Percentiles rank a stretch among this genome's conserved stretches.
phyloP scores from a whole-genome alignment of 2,329 filamentous ascomycete species.

The Epichloe baconii region DNA sequence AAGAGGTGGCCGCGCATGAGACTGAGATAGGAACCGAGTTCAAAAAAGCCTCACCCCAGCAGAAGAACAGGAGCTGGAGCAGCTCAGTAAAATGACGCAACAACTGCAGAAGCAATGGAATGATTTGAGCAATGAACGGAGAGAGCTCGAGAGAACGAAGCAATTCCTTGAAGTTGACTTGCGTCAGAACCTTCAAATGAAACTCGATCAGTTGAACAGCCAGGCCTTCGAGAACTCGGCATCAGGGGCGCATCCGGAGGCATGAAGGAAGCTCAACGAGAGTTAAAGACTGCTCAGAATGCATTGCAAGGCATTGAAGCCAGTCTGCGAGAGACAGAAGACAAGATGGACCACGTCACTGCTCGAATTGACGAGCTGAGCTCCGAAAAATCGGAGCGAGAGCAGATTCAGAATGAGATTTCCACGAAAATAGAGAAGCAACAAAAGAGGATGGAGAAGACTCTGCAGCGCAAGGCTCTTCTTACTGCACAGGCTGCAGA shows the following conservation, averaged over 20 bases:
- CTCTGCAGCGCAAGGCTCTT: slow-evolving; percentile 74
- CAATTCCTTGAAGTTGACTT: slow-evolving; percentile 75
- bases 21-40: slow-evolving; percentile 75
- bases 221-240: slow-evolving; percentile 55
- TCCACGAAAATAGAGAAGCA: slow-evolving; percentile 68
- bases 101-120: slow-evolving; percentile 66
- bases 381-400: slow-evolving; percentile 44
- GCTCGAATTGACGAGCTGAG: slow-evolving; percentile 44
- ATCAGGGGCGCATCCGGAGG: slow-evolving; percentile 49
- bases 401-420: slow-evolving; percentile 62
- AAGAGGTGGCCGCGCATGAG: slow-evolving; percentile 65
- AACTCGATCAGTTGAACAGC: slow-evolving; percentile 72
- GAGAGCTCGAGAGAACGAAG: slow-evolving; percentile 70
- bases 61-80: slow-evolving; percentile 74
- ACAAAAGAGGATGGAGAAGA: slow-evolving; percentile 85
- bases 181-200: slow-evolving; percentile 76
- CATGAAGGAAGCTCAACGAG: slow-evolving; percentile 65
- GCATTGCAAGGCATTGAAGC: slow-evolving; percentile 51
- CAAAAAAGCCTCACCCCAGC: slow-evolving; percentile 68
- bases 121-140: slow-evolving; percentile 57
- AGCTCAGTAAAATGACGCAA: slow-evolving; percentile 54
- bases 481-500: slow-evolving; percentile 66
- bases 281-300: slow-evolving; percentile 66
- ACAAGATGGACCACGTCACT: slow-evolving; percentile 45
- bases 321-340: slow-evolving; percentile 63